A percentile compares a stretch with the other conserved stretches of the same genome.
Conservation (phyloP, 129 eudicot genomes). For the Chrysanthemum lavandulifolium region DNA sequence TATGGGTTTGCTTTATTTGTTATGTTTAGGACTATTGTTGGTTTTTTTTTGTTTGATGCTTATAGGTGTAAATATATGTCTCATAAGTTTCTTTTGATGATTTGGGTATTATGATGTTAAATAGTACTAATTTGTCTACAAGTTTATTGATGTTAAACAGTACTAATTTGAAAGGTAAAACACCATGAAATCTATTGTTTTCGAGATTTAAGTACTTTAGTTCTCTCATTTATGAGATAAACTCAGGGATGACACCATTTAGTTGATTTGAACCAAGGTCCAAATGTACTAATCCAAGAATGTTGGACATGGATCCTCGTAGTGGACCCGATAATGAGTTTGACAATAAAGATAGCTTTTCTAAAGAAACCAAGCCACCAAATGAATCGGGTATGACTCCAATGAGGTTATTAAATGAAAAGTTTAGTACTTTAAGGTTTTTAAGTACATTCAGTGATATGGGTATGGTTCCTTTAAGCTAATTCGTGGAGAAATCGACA, state of each 20-base stretch:
- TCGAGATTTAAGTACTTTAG: conserved; percentile 79
- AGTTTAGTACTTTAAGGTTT: conserved; percentile 50
- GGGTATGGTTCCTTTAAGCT: no score
- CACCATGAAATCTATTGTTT: conserved; percentile 75
- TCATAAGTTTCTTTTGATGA: no score
- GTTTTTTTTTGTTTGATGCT: no score
- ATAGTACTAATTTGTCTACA: no score
- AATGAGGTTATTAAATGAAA: conserved; percentile 61
- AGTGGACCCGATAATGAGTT: conserved; percentile 74
- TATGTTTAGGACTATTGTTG: no score
- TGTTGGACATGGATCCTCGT: conserved; percentile 55
- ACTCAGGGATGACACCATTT: conserved; percentile 64
- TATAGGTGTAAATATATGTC: no score
- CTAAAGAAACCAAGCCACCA: conserved; percentile 53
- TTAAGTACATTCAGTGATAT: conserved; percentile 54
- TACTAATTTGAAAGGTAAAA: conserved; percentile 85
- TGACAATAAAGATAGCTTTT: conserved; percentile 58
- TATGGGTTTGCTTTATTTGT: no score
- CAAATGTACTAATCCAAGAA: conserved; percentile 50
- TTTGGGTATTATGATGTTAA: no score
- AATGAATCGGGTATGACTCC: conserved; percentile 69
- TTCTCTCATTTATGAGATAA: conserved; percentile 57
- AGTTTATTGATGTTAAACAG: no score
- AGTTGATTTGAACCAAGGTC: conserved; percentile 76
- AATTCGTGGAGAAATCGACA: no score